Conservation (phyloP, 495 filamentous ascomycete species). For the Hyaloscypha bicolor region DNA sequence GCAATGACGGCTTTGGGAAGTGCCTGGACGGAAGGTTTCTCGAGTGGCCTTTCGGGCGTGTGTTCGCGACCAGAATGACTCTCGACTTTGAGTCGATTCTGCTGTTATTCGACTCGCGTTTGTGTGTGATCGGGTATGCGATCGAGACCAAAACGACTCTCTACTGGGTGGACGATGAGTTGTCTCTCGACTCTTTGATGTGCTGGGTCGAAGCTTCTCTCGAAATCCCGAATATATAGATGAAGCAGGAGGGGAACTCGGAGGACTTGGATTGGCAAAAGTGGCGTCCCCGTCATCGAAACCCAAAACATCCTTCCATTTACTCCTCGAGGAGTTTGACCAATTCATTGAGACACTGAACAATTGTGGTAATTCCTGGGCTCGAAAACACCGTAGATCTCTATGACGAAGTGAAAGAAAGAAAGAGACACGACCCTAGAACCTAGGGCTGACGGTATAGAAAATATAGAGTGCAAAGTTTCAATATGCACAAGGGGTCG, state of each 20-base stretch:
- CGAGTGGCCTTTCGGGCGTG: background rate
- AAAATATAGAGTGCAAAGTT: background rate
- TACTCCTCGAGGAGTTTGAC: slow-evolving; percentile 21
- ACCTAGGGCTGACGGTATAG: background rate
- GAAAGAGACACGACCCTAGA: background rate
- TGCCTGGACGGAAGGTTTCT: slow-evolving; percentile 3
- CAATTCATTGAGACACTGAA: slow-evolving; percentile 8
- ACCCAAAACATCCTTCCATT: slow-evolving; percentile 31
- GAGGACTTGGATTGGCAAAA: slow-evolving; percentile 3
- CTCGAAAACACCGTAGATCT: background rate
- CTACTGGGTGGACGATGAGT: background rate
- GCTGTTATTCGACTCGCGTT: background rate
- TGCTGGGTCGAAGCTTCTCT: slow-evolving; percentile 4
- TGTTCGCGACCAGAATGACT: background rate
- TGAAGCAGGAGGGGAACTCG: slow-evolving; percentile 6
- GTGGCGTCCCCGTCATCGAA: slow-evolving; percentile 25
- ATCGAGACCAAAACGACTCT: background rate
- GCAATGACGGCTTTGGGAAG: background rate
- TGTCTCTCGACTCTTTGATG: background rate
- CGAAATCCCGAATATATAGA: background rate
- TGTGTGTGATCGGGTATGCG: slow-evolving; percentile 1
- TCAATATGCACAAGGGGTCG: background rate
- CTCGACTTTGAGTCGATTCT: background rate
- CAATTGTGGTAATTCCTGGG: background rate
- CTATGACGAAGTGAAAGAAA: background rate